Conservation (phyloP, 2,329 filamentous ascomycete species). For the Albifimbria verrucaria region DNA sequence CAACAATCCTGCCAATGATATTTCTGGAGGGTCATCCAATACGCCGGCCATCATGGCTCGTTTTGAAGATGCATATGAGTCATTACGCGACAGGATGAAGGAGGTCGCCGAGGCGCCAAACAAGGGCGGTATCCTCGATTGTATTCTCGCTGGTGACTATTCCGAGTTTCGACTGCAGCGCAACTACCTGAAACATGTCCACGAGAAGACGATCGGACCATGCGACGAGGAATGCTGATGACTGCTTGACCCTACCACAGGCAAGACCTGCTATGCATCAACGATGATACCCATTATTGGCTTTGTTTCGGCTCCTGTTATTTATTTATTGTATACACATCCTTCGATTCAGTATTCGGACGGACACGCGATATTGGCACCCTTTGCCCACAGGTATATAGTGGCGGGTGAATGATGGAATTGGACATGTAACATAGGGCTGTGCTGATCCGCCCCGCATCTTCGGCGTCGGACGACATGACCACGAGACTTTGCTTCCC, state of each 20-base stretch:
- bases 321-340: no score
- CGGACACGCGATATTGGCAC: no score
- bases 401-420: no score
- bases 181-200: conserved; percentile 54
- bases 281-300: no score
- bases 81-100: conserved; percentile 56
- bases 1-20: conserved; percentile 81
- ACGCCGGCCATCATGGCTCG: conserved; percentile 63
- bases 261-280: no score
- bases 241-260: not conserved
- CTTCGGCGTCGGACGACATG: not conserved
- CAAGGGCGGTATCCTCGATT: conserved; percentile 55
- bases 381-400: no score
- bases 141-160: conserved; percentile 77
- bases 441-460: not conserved
- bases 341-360: no score
- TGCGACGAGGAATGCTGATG: conserved; percentile 21
- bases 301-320: no score
- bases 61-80: conserved; percentile 64
- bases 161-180: conserved; percentile 69
- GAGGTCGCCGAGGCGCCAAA: conserved; percentile 36
- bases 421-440: not conserved
- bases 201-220: conserved; percentile 35
- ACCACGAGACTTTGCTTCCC: not conserved
- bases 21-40: conserved; percentile 79